Conservation (phyloP, 768 basidiomycete genomes). For the Asterophora lycoperdoides region DNA sequence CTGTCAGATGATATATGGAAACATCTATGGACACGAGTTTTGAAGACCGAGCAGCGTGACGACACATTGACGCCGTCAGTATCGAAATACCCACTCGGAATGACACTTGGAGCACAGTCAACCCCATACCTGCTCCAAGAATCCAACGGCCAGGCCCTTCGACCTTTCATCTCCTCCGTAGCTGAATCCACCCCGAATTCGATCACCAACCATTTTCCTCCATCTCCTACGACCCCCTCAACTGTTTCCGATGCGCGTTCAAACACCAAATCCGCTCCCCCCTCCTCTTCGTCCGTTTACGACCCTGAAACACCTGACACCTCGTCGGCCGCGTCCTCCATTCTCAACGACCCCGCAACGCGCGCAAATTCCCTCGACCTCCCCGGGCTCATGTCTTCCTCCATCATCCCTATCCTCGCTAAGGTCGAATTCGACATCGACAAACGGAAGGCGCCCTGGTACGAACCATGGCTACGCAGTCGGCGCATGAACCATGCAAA, state of each 20-base stretch:
- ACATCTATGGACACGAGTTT: conserved; percentile 74
- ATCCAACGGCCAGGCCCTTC: conserved; percentile 28
- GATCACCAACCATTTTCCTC: conserved; percentile 32
- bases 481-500: conserved; percentile 58
- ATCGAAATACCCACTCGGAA: conserved; percentile 33
- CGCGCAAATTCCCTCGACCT: conserved; percentile 53
- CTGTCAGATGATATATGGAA: conserved; percentile 87
- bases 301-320: conserved; percentile 55
- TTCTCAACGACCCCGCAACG: conserved; percentile 28
- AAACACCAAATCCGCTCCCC: conserved; percentile 44
- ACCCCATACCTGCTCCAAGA: conserved; percentile 38
- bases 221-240: conserved; percentile 53
- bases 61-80: conserved; percentile 34
- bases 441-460: conserved; percentile 74
- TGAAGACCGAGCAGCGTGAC: conserved; percentile 54
- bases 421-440: conserved; percentile 97
- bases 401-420: conserved; percentile 79
- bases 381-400: conserved; percentile 59
- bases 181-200: conserved; percentile 32
- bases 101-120: conserved; percentile 38
- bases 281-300: conserved; percentile 40
- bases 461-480: conserved; percentile 75
- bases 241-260: conserved; percentile 46
- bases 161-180: conserved; percentile 45
- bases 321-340: conserved; percentile 33